phyloP scores from a whole-genome alignment of 306 rosid species.

The Vicia faba region DNA sequence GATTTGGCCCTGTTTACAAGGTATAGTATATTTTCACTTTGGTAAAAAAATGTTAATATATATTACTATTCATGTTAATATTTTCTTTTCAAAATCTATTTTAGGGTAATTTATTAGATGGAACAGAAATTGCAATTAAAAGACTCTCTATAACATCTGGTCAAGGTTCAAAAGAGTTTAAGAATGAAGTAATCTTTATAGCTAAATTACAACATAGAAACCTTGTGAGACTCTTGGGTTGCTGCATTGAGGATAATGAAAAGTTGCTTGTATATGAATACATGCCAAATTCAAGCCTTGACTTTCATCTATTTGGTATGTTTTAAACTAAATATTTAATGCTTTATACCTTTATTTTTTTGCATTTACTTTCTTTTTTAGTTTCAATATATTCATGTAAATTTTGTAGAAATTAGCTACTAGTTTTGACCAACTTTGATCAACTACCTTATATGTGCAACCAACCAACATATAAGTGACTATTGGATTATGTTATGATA shows the following conservation, averaged over 20 bases:
- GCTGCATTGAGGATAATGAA: slow-evolving; percentile 55
- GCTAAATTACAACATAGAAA: slow-evolving; percentile 66
- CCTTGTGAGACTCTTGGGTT: slow-evolving; percentile 69
- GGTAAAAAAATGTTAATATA: no score
- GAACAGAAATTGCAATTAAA: slow-evolving; percentile 61
- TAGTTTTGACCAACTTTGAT: no score
- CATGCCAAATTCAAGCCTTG: slow-evolving; percentile 60
- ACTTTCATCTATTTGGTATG: slow-evolving; percentile 53
- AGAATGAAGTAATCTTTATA: slow-evolving; percentile 60
- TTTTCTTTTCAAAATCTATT: slow-evolving; percentile 8
- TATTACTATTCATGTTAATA: no score
- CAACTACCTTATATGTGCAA: neutral
- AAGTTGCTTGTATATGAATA: slow-evolving; percentile 64
- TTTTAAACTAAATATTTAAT: neutral
- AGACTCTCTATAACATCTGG: slow-evolving; percentile 58
- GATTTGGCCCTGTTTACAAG: slow-evolving; percentile 60
- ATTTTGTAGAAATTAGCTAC: neutral
- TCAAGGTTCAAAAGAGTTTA: slow-evolving; percentile 65
- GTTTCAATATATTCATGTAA: neutral
- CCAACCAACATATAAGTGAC: neutral
- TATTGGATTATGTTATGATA: no score
- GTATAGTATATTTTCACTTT: neutral
- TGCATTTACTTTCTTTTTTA: neutral
- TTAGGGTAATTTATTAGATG: slow-evolving; percentile 60
- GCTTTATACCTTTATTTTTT: neutral